Conservation (phyloP, 106 monocot species). For the Dioscorea alata region DNA sequence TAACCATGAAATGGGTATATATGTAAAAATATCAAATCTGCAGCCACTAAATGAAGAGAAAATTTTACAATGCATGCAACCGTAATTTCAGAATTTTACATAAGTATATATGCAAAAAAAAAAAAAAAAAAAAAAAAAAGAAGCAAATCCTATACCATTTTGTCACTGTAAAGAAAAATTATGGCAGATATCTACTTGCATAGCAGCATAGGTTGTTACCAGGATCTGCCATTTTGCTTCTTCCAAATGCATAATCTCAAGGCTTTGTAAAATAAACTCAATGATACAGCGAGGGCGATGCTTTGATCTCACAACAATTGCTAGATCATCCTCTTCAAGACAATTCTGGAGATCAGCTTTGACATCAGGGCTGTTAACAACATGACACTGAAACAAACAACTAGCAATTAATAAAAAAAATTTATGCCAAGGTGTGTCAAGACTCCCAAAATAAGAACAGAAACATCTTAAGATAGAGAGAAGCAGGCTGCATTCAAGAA, state of each 20-base stretch:
- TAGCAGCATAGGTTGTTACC: conserved; percentile 58
- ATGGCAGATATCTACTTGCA: neutral
- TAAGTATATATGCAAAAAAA: neutral
- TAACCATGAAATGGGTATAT: too few species aligned
- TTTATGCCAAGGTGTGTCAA: too few species aligned
- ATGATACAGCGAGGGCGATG: conserved; percentile 83
- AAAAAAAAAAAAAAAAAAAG: too few species aligned
- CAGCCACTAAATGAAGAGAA: too few species aligned
- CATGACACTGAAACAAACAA: conserved; percentile 74
- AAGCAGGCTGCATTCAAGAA: too few species aligned
- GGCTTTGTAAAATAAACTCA: conserved; percentile 78
- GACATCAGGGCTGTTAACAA: conserved; percentile 52
- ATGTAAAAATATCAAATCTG: too few species aligned
- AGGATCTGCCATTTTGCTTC: conserved; percentile 52
- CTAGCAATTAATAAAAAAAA: neutral
- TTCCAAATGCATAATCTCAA: conserved; percentile 64
- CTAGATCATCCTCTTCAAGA: conserved; percentile 77
- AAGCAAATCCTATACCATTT: too few species aligned
- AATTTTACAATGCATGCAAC: too few species aligned
- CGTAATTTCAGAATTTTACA: too few species aligned
- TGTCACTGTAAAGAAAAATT: neutral
- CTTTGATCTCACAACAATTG: conserved; percentile 58
- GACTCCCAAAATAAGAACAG: too few species aligned
- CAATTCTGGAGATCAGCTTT: conserved; percentile 61
- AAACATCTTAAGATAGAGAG: too few species aligned